phyloP scores from a whole-genome alignment of 108 stramenopile species.

The Skeletonema tropicum region DNA sequence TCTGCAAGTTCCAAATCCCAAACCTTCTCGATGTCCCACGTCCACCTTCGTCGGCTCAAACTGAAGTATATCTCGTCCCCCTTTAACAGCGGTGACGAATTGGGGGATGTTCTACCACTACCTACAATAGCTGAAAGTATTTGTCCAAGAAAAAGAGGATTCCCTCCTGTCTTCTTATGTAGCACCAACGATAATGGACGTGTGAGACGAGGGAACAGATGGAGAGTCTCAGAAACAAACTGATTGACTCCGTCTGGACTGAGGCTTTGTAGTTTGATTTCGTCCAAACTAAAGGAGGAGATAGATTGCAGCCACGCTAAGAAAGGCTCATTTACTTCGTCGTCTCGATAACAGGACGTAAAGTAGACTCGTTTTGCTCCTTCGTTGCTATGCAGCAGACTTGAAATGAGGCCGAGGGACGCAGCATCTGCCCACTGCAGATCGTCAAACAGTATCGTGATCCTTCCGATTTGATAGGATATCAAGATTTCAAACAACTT shows the following conservation, averaged over 20 bases:
- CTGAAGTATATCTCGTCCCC: slow-evolving; percentile 20
- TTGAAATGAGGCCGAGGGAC: slow-evolving; percentile 13
- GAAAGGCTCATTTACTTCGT: slow-evolving; percentile 9
- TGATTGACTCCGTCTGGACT: slow-evolving; percentile 22
- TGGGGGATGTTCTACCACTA: background rate
- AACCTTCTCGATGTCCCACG: slow-evolving; percentile 31
- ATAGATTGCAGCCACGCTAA: slow-evolving; percentile 5
- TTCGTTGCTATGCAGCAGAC: slow-evolving; percentile 14
- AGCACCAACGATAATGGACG: slow-evolving; percentile 30
- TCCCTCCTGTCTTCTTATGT: slow-evolving; percentile 15
- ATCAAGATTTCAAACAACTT: slow-evolving; percentile 9
- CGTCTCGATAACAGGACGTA: slow-evolving; percentile 27
- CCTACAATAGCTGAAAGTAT: background rate
- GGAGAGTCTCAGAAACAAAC: slow-evolving; percentile 26
- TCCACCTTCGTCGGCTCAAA: slow-evolving; percentile 16
- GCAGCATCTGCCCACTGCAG: slow-evolving; percentile 31
- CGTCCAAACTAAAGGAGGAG: slow-evolving; percentile 6
- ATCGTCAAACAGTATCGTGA: slow-evolving; percentile 24
- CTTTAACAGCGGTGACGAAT: background rate
- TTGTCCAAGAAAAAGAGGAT: slow-evolving; percentile 17
- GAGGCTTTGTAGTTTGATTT: slow-evolving; percentile 21
- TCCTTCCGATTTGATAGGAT: slow-evolving; percentile 3
- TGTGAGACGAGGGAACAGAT: slow-evolving; percentile 31
- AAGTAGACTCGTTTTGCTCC: slow-evolving; percentile 12
- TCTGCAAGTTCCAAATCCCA: slow-evolving; percentile 22